Evolutionary conservation across 495 filamentous ascomycete genomes (phyloP), one percentile per base, ranked within the genome.

Genomic region (Aspergillus incahuasiensis): DNA sequence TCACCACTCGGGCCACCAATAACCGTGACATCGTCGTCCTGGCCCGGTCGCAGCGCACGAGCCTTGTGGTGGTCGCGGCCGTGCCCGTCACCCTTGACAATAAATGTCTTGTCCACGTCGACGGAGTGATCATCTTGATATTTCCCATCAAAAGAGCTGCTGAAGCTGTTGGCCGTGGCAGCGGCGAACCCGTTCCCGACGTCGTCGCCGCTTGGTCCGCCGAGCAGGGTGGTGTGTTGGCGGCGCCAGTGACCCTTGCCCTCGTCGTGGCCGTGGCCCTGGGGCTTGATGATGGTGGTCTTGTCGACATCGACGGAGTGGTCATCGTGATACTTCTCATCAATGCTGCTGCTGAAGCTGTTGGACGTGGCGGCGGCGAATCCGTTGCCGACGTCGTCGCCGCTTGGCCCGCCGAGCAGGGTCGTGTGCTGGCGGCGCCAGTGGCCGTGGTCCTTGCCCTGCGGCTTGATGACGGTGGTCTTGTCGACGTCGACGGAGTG

Each of bases 1-100:
- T 47, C 15, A n/a, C 56, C 56, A 6, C 11, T n/a, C 5, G 52
- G 19, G 2, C 62, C 58, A 13, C 49, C 57, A 22, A 60, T 54
- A 1, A 51, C 20, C 5, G 60, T 52, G 15, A 25, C n/a, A n/a
- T n/a, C n/a, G 25, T 28, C 25, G 25, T 8, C 25, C 8, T 28
- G 25, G 25, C 8, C 3, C 4, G 25, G 25, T 4, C 8, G 8
- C 25, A 28, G 4, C 4, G 25, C 8, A 28, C 25, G 25, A 28
- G 25, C 25, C 8, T 28, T 28, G 25, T 28, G 42, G n/a, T 16
- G 46, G 46, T 8, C 35, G 35, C 38, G 50, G 20, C 32, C 30
- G 6, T 18, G 12, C n/a, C n/a, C n/a, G n/a, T n/a, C n/a, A n/a
- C 6, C 4, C 20, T 19, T 39, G 44, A 53, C 22, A 39, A 43